phyloP scores from a whole-genome alignment of 2,329 filamentous ascomycete species.

The Cladobotryum mycophilum region DNA sequence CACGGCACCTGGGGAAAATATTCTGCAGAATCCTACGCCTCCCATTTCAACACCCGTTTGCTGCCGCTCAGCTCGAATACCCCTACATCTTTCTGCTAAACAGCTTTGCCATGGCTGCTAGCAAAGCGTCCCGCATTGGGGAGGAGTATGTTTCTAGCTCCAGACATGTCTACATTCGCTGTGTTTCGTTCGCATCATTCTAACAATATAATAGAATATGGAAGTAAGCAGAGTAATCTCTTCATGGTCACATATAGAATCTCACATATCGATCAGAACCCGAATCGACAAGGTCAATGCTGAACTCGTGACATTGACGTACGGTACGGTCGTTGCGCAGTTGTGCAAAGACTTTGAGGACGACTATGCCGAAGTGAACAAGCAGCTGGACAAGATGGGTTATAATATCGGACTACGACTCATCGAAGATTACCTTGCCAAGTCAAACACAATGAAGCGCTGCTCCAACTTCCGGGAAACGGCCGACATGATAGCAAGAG shows the following conservation, averaged over 20 bases:
- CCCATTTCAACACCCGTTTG: not conserved
- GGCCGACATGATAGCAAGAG: constrained; percentile 92
- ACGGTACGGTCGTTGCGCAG: constrained; percentile 94
- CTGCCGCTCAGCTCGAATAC: not conserved
- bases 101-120: constrained; percentile 45
- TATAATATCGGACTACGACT: constrained; percentile 95
- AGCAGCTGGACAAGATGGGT: constrained; percentile 97
- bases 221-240: constrained; percentile 62
- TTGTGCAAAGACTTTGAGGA: constrained; percentile 93
- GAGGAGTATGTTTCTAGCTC: constrained; percentile 48
- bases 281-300: constrained; percentile 97
- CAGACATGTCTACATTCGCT: not conserved
- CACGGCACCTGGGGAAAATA: not conserved
- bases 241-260: constrained; percentile 10
- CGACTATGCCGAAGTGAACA: constrained; percentile 93
- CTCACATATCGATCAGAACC: constrained; percentile 53
- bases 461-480: constrained; percentile 94
- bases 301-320: constrained; percentile 93
- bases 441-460: constrained; percentile 80
- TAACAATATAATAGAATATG: constrained; percentile 62
- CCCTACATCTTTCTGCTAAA: not conserved
- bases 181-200: constrained; percentile 11
- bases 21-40: not conserved
- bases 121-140: constrained; percentile 54
- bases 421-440: constrained; percentile 96